Base-by-base conservation (phyloP, 176 grass and related monocot genomes). In the Aegilops tauschii region DNA sequence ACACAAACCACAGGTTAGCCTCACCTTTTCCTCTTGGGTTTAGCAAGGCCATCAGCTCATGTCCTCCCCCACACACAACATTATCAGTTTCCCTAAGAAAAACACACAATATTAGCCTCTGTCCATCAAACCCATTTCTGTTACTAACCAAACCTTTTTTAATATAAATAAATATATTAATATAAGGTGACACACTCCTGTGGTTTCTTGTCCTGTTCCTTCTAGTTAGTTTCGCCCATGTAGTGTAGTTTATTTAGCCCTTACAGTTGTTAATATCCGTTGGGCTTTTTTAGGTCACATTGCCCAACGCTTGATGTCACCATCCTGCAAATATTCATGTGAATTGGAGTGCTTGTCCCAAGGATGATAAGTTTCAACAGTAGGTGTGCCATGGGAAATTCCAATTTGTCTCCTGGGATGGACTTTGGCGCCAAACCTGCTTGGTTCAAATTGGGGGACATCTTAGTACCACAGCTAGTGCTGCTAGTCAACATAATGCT, bases 301-400 rank as follows among this genome's bases (percentile, higher is more conserved):
- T 32, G 23, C 5, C 59, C 87, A 32, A 89, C 2, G 82, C 61
- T 83, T 86, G 90, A 89, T 91, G 89, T 88, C 89, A 91, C 70
- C 82, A 79, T 85, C 21, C 68, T 36, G 90, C 70, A 72, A 75
- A 32, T 49, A 85, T 31, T 20, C 32, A 66, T 75, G 73, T 80
- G 78, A 77, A 49, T 21, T 79, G 86, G 72, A 80, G 42, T 61
- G 12, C 21, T 4, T 37, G n/a, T 0, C 32, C 39, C 75, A 64
- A 64, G 30, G 69, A 85, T 32, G 59, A 45, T 80, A 85, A 84
- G 61, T 37, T 85, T 66, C 58, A 56, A 65, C 73, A 29, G 70
- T 76, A 69, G 83, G 47, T 54, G 47, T 54, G 83, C 84, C 84
- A 87, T 44, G 80, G 75, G 67, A 36, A 42, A 75, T 36, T 67